These are phyloP conservation scores for Geotrichum carabidarum DNA, from an alignment of 1,139 yeast species.

Conservation along the genomic window DNA sequence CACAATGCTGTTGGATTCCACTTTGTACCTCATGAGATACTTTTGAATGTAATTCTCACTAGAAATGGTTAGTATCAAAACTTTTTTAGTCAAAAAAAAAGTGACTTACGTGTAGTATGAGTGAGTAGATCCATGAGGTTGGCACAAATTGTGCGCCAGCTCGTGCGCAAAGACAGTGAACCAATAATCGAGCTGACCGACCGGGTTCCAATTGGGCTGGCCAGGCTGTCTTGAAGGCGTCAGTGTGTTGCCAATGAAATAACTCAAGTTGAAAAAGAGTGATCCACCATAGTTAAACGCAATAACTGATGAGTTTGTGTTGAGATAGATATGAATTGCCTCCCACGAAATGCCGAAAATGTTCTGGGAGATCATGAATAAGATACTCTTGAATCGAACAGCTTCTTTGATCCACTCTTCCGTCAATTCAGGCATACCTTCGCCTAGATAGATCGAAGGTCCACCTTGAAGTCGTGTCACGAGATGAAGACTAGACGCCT, in stretches of 20 bases:
- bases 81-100: constrained; percentile 20
- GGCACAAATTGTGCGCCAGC: constrained; percentile 40
- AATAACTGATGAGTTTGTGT: constrained; percentile 27
- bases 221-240: constrained; percentile 20
- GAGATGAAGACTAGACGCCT: constrained; percentile 5
- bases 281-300: constrained; percentile 41
- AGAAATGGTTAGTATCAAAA: background rate
- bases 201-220: constrained; percentile 22
- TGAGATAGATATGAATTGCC: constrained; percentile 33
- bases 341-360: constrained; percentile 22
- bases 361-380: constrained; percentile 17
- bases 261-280: constrained; percentile 39
- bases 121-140: constrained; percentile 38
- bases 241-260: constrained; percentile 24
- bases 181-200: constrained; percentile 37
- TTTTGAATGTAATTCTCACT: constrained; percentile 14
- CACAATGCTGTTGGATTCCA: constrained; percentile 5
- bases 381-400: constrained; percentile 19
- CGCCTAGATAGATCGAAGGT: constrained; percentile 8
- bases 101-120: constrained; percentile 37
- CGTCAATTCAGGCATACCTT: constrained; percentile 6
- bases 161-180: constrained; percentile 42
- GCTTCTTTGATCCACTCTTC: constrained; percentile 14
- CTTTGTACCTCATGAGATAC: constrained; percentile 9
- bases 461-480: constrained; percentile 13